Evolutionary conservation across 805 yeast species (phyloP).

Genomic region (Ogataea zsoltii): DNA sequence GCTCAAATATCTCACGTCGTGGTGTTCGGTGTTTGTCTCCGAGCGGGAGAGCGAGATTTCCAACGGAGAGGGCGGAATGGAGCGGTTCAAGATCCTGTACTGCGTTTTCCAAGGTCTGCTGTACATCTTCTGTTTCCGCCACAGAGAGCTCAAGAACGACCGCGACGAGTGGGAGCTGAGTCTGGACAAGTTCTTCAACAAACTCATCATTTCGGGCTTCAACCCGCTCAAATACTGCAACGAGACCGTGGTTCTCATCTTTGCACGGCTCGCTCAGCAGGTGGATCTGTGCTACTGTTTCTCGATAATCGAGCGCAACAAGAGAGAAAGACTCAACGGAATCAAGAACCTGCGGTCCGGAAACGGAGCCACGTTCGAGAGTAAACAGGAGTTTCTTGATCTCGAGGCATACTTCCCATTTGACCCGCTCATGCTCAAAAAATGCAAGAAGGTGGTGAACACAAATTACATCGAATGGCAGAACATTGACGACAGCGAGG

Average conservation of each 20-base stretch:
- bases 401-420: constrained; percentile 95
- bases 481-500: constrained; percentile 58
- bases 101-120: constrained; percentile 88
- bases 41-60: constrained; percentile 86
- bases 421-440: constrained; percentile 81
- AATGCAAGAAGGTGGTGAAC: constrained; percentile 54
- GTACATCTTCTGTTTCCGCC: constrained; percentile 90
- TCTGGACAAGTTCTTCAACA: constrained; percentile 82
- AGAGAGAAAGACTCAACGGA: constrained; percentile 61
- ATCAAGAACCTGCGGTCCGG: constrained; percentile 28
- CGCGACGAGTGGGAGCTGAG: constrained; percentile 70
- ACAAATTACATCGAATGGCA: constrained; percentile 79
- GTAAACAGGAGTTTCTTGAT: constrained; percentile 79
- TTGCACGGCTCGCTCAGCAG: constrained; percentile 88
- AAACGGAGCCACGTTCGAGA: constrained; percentile 30
- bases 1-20: constrained; percentile 75
- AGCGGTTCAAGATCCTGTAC: constrained; percentile 83
- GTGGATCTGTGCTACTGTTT: constrained; percentile 91
- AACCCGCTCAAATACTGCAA: constrained; percentile 93
- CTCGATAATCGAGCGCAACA: constrained; percentile 87
- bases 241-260: constrained; percentile 88
- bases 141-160: constrained; percentile 48
- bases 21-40: constrained; percentile 78
- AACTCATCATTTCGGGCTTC: constrained; percentile 82
- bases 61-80: constrained; percentile 72